phyloP scores from a whole-genome alignment of 163 green algal genomes.

The Chlorella variabilis region DNA sequence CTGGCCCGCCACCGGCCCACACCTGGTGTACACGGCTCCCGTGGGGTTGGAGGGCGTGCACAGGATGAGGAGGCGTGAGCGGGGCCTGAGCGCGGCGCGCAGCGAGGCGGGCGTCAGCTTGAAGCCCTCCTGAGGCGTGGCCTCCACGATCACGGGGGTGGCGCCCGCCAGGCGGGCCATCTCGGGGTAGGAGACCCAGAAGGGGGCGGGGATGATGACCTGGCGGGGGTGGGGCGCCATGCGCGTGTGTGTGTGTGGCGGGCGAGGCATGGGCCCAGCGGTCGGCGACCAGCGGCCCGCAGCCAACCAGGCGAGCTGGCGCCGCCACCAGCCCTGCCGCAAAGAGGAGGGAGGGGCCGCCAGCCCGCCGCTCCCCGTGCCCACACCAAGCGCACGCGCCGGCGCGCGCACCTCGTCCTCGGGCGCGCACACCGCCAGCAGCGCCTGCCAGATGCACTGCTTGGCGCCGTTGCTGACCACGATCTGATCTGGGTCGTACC shows the following conservation, averaged over 20 bases:
- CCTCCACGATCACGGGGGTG: constrained; percentile 81
- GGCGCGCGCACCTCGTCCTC: constrained; percentile 87
- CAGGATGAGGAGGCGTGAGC: constrained; percentile 93
- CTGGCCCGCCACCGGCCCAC: too few species aligned
- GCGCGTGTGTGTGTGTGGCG: background rate
- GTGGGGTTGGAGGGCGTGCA: constrained; percentile 97
- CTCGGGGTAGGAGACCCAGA: constrained; percentile 98
- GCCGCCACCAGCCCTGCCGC: too few species aligned
- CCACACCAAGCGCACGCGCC: too few species aligned
- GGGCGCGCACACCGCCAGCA: constrained; percentile 82
- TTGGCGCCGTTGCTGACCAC: constrained; percentile 97
- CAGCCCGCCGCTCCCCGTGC: too few species aligned
- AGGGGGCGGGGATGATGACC: constrained; percentile 96
- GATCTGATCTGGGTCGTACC: constrained; percentile 82
- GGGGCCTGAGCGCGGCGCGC: constrained; percentile 73
- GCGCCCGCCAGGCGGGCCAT: constrained; percentile 92
- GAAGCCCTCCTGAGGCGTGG: constrained; percentile 74
- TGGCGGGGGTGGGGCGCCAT: constrained; percentile 36
- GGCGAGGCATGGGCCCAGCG: background rate
- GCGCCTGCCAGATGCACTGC: constrained; percentile 93
- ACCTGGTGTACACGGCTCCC: constrained; percentile 87
- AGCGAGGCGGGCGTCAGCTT: constrained; percentile 83
- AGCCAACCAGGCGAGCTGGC: too few species aligned
- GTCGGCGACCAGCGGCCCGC: too few species aligned
- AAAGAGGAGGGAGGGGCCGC: too few species aligned